phyloP scores from a whole-genome alignment of 2,329 filamentous ascomycete species.

The Claviceps humidiphila region DNA sequence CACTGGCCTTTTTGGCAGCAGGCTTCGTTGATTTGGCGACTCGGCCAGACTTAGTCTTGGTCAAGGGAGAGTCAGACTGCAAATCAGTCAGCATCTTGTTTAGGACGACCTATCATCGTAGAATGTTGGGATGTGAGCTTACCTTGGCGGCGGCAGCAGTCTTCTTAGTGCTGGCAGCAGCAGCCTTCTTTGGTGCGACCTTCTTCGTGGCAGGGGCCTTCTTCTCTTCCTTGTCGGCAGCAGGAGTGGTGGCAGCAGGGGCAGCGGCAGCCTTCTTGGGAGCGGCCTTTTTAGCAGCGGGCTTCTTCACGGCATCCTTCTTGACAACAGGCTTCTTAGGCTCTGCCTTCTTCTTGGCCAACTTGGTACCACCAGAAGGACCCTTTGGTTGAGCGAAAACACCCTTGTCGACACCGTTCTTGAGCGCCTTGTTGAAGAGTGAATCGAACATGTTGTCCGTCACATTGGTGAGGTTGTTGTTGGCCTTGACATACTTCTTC shows the following conservation, averaged over 20 bases:
- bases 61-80: constrained; percentile 40
- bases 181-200: constrained; percentile 9
- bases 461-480: constrained; percentile 33
- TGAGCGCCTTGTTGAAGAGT: constrained; percentile 77
- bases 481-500: constrained; percentile 47
- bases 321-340: constrained; percentile 24
- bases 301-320: constrained; percentile 21
- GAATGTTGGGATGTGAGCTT: background rate
- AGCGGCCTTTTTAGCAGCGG: constrained; percentile 18
- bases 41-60: constrained; percentile 77
- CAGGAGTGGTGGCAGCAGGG: constrained; percentile 25
- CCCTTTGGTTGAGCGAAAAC: constrained; percentile 86
- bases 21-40: constrained; percentile 55
- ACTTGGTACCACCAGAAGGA: constrained; percentile 81
- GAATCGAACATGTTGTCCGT: constrained; percentile 48
- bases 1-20: constrained; percentile 33
- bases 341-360: constrained; percentile 59
- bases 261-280: constrained; percentile 16
- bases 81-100: background rate
- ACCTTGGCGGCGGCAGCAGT: constrained; percentile 10
- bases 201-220: constrained; percentile 21
- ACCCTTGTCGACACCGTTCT: constrained; percentile 72
- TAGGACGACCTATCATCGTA: background rate
- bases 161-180: background rate
- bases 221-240: constrained; percentile 15